Evolutionary conservation across 106 monocot genomes (phyloP).

Genomic region (Phalaenopsis aphrodite): DNA sequence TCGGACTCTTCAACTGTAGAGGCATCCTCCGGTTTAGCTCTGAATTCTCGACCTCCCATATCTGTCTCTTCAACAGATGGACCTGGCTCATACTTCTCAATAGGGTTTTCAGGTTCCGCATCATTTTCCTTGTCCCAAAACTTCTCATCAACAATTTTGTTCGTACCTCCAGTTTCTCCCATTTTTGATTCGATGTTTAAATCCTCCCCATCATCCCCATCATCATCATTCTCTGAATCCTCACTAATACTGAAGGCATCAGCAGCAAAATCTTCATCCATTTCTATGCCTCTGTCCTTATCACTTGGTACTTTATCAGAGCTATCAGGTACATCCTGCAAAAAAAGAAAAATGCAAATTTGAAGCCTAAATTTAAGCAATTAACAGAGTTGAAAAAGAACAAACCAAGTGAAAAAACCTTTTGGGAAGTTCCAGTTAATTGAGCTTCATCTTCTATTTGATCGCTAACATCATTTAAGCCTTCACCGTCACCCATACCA

Average conservation of each 20-base stretch:
- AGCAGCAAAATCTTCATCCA: slow-evolving; percentile 85
- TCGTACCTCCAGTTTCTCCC: slow-evolving; percentile 51
- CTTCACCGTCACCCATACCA: slow-evolving; percentile 92
- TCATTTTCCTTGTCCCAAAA: slow-evolving; percentile 63
- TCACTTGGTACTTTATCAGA: slow-evolving; percentile 37
- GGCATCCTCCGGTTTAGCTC: slow-evolving; percentile 58
- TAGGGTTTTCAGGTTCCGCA: slow-evolving; percentile 28
- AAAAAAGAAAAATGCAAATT: slow-evolving; percentile 10
- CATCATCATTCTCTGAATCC: slow-evolving; percentile 52
- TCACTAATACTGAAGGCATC: slow-evolving; percentile 74
- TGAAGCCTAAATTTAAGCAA: neutral
- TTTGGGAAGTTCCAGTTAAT: slow-evolving; percentile 44
- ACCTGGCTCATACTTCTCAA: slow-evolving; percentile 79
- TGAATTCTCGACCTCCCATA: slow-evolving; percentile 38
- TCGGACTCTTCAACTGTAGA: slow-evolving; percentile 30
- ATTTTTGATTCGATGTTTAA: slow-evolving; percentile 69
- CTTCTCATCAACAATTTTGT: slow-evolving; percentile 62
- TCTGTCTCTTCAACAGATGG: slow-evolving; percentile 65
- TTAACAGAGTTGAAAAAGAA: neutral
- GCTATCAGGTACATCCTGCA: slow-evolving; percentile 45
- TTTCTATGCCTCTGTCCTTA: slow-evolving; percentile 77
- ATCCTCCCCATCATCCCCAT: slow-evolving; percentile 53
- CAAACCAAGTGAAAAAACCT: slow-evolving; percentile 34
- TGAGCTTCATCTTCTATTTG: slow-evolving; percentile 83
- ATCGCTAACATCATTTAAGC: slow-evolving; percentile 72